phyloP scores from a whole-genome alignment of 208 protist genomes.

The Leishmania amazonensis region DNA sequence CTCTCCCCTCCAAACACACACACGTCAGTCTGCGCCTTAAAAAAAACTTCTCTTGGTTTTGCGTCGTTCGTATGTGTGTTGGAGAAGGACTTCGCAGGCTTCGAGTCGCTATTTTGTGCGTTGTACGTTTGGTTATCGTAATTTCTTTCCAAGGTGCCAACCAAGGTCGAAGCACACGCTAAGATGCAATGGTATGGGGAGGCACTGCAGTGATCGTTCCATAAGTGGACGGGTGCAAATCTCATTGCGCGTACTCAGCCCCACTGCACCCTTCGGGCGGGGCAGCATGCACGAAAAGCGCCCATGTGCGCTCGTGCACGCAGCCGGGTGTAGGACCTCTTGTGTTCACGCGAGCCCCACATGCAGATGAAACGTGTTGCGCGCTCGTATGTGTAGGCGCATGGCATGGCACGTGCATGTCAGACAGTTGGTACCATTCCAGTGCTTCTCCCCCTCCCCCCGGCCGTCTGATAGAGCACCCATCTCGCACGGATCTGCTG shows the following conservation, averaged over 20 bases:
- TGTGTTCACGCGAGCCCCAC: not conserved
- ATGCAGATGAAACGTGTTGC: not conserved
- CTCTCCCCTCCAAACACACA: too few relatives aligned
- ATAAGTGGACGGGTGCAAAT: not conserved
- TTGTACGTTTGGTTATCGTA: too few relatives aligned
- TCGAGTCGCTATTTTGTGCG: not conserved
- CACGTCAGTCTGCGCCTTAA: too few relatives aligned
- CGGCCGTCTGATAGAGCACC: not conserved
- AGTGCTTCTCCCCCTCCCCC: not conserved
- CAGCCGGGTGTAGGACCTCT: not conserved
- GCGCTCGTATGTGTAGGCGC: not conserved
- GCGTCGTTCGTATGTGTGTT: not conserved
- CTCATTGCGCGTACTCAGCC: not conserved
- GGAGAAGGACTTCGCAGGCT: not conserved
- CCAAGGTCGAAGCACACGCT: too few relatives aligned
- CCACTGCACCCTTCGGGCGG: not conserved
- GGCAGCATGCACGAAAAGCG: not conserved
- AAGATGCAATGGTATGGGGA: too few relatives aligned
- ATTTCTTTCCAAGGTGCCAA: too few relatives aligned
- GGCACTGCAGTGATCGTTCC: not conserved
- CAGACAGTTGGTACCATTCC: not conserved
- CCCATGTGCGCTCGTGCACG: not conserved
- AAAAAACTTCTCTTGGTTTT: too few relatives aligned
- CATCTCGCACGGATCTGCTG: not conserved
- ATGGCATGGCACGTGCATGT: not conserved